Evolutionary conservation across 352 stramenopile genomes (phyloP).

Genomic region (Globisporangium lucens): DNA sequence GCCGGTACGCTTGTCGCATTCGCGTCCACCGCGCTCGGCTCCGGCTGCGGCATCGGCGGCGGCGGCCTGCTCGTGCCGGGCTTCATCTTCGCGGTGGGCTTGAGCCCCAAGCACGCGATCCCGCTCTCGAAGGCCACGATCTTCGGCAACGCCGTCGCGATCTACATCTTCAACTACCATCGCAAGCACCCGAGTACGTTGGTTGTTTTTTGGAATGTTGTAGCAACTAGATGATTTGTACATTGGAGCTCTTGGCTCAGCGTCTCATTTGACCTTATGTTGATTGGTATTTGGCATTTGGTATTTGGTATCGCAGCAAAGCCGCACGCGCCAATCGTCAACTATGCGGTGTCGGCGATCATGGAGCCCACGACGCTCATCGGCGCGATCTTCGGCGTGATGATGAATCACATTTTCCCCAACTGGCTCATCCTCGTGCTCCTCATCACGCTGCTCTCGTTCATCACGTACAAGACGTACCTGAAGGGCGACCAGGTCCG

Average conservation of each 20-base stretch:
- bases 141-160: conserved; percentile 94
- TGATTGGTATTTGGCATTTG: background rate
- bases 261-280: background rate
- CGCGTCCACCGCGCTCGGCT: conserved; percentile 85
- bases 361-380: conserved; percentile 95
- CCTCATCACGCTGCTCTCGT: conserved; percentile 69
- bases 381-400: conserved; percentile 75
- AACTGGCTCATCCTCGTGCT: conserved; percentile 82
- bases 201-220: no score
- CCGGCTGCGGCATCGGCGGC: conserved; percentile 90
- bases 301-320: conserved; percentile 27
- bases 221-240: background rate
- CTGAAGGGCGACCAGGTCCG: conserved; percentile 64
- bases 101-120: conserved; percentile 95
- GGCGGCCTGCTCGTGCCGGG: conserved; percentile 96
- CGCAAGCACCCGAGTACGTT: conserved; percentile 90
- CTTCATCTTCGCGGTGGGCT: conserved; percentile 94
- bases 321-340: conserved; percentile 92
- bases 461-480: conserved; percentile 73
- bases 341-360: conserved; percentile 98
- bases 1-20: conserved; percentile 70
- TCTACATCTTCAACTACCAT: conserved; percentile 91
- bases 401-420: conserved; percentile 81
- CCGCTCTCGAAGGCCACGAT: conserved; percentile 97
- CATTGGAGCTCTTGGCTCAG: background rate